Percentiles rank a stretch among this genome's conserved stretches.
Evolutionary conservation across 768 basidiomycete genomes (phyloP).

Genomic region (Boletellus emodensis): DNA sequence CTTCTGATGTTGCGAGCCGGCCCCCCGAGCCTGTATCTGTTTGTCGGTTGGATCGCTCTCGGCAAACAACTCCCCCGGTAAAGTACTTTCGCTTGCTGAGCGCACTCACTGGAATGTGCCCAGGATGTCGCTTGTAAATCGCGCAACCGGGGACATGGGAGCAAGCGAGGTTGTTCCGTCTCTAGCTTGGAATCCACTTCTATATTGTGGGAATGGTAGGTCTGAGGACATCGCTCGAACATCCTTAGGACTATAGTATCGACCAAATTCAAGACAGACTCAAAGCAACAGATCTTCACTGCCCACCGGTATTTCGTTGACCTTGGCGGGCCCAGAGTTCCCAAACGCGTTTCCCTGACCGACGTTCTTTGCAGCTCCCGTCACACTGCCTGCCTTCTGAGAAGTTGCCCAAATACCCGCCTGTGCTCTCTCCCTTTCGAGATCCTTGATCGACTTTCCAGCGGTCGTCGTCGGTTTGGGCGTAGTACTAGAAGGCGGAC

Average conservation of each 20-base stretch:
- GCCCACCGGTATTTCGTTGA: constrained; percentile 12
- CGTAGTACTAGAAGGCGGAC: constrained; percentile 27
- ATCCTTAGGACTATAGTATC: not conserved
- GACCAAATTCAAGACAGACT: constrained; percentile 1
- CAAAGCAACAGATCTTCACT: constrained; percentile 44
- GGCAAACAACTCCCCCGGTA: too few relatives aligned
- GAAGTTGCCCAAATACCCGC: constrained; percentile 69
- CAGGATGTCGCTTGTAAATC: too few relatives aligned
- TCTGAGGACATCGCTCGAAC: not conserved
- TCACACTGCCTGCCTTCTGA: constrained; percentile 19
- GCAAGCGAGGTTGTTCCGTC: too few relatives aligned
- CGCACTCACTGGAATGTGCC: too few relatives aligned
- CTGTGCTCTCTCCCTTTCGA: constrained; percentile 83
- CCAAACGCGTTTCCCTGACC: constrained; percentile 29
- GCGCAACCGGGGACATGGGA: too few relatives aligned
- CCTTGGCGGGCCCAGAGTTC: constrained; percentile 29
- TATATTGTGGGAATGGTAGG: constrained; percentile 5
- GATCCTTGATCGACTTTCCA: constrained; percentile 80
- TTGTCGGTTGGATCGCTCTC: too few relatives aligned
- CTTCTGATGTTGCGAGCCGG: too few relatives aligned
- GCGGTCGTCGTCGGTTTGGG: constrained; percentile 35
- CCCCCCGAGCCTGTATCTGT: too few relatives aligned
- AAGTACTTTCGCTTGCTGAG: too few relatives aligned
- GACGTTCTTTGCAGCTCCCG: constrained; percentile 6
- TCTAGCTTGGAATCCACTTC: not conserved